Base-by-base conservation (phyloP, 2,329 filamentous ascomycete genomes). In the Aspergillus sojae region DNA sequence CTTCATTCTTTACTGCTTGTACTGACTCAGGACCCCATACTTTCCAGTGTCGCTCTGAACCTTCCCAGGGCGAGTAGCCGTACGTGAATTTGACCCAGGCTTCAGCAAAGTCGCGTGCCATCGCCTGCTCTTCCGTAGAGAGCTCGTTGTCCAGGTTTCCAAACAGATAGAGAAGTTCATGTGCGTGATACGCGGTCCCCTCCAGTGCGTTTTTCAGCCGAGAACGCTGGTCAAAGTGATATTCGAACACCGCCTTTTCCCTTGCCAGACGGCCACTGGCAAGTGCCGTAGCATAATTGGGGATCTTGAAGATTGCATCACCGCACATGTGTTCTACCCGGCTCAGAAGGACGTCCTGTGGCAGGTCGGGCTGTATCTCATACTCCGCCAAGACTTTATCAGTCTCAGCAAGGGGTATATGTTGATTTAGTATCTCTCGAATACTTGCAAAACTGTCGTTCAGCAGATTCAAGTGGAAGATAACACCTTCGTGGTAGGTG, bases 211-310 rank as follows among this genome's bases (percentile, higher is more conserved):
- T 74, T 12, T 62, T 56, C 6, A 72, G 52, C 3, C 68, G 65
- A 36, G 70, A 72, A 7, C 69, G 65, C 50, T 73, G 71, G 30
- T 73, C 72, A 28, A 72, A 72, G 55, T 73, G 71, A 26, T 73
- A 74, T 7, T 59, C n/a, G 41, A 67, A 71, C 3, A 67, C 36
- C 2, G 43, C 41, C 1, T 57, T 55, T 11, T 52, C 10, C 4
- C 55, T 21, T 2, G 43, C 28, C 4, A 60, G 52, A 11, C 21
- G 30, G 11, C 21, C 1, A 32, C 60, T 68, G 12, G 48, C 58
- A 14, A 57, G 55, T 6, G 64, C 32, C 4, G 68, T 61, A 0
- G 64, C 57, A 16, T 70, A 72, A 19, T 74, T 73, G 2, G 67
- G 70, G 4, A 73, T 65, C 16, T 71, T 72, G 62, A 73, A 74